Base-by-base conservation (phyloP, 2,329 filamentous ascomycete genomes). In the Fusarium domesticum region DNA sequence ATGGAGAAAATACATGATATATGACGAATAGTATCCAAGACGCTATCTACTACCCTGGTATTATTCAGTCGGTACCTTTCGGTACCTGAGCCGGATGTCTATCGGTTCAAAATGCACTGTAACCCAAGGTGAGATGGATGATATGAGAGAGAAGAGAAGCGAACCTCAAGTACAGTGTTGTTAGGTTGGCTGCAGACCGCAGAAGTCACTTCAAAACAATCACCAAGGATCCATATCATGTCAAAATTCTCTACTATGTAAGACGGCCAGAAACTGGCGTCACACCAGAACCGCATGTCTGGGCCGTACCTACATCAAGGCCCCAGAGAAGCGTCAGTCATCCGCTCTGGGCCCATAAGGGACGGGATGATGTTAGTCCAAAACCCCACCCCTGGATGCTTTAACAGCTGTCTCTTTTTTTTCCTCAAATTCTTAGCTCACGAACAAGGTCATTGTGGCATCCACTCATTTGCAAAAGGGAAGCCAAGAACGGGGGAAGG, bases 211-310 rank as follows among this genome's bases (percentile, higher is more conserved):
- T n/a, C n/a, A n/a, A n/a, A n/a, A n/a, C n/a, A n/a, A n/a, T n/a
- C n/a, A n/a, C n/a, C n/a, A n/a, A n/a, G n/a, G n/a, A n/a, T n/a
- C n/a, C n/a, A n/a, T n/a, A n/a, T n/a, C n/a, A n/a, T n/a, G n/a
- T n/a, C n/a, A n/a, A n/a, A n/a, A n/a, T n/a, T n/a, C n/a, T n/a
- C 44, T 35, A 46, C 44, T 30, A 40, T 47, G 40, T 42, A 45
- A 51, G 50, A 53, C 53, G 39, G 50, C 48, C 42, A 47, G 28
- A 43, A 28, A 25, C 33, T 37, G 43, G 35, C 43, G 44, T 49
- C 48, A 57, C 54, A 57, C 50, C 50, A 57, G 56, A 54, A 59
- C 56, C 56, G 56, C 46, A 51, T 41, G 54, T 51, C 52, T 59
- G 56, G 56, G 56, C 56, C 43, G 56, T 59, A 57, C 52, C 54